Percentiles rank a stretch among this genome's conserved stretches.
Evolutionary conservation across 306 rosid genomes (phyloP).

Genomic region (Castanea mollissima): DNA sequence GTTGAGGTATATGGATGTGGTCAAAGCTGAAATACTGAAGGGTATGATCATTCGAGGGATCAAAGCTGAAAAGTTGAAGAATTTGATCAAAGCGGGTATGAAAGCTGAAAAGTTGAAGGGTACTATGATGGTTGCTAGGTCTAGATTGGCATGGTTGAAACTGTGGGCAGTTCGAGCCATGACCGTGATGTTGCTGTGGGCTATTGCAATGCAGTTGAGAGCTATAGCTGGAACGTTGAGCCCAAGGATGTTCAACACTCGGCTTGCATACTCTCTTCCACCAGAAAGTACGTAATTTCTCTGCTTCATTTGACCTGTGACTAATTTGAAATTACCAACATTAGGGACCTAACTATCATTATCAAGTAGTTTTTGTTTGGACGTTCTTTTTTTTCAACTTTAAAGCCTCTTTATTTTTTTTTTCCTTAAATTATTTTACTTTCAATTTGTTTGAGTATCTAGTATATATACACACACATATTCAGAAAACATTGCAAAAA

Average conservation of each 20-base stretch:
- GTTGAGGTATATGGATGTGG: background rate
- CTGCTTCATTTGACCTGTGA: too few relatives aligned
- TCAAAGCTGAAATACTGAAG: constrained; percentile 27
- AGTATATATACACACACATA: too few relatives aligned
- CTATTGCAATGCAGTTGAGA: constrained; percentile 39
- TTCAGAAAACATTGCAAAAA: too few relatives aligned
- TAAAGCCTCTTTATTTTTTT: too few relatives aligned
- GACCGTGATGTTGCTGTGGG: constrained; percentile 43
- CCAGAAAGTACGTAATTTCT: constrained; percentile 26
- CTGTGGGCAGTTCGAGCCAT: constrained; percentile 44
- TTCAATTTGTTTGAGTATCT: too few relatives aligned
- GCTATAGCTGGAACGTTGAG: constrained; percentile 26
- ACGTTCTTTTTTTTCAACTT: too few relatives aligned
- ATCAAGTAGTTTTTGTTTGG: too few relatives aligned
- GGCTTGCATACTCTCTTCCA: constrained; percentile 21
- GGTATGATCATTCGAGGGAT: constrained; percentile 22
- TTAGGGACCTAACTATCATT: too few relatives aligned
- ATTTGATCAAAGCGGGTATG: constrained; percentile 32
- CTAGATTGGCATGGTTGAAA: constrained; percentile 20
- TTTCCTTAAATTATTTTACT: too few relatives aligned
- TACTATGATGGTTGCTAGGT: constrained; percentile 5
- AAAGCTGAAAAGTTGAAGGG: constrained; percentile 31
- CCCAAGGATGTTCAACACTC: constrained; percentile 27
- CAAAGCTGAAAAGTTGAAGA: constrained; percentile 37
- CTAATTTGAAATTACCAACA: too few relatives aligned